These are phyloP conservation scores for Phytophthora melonis DNA, from an alignment of 352 stramenopile species.

Conservation along the genomic window DNA sequence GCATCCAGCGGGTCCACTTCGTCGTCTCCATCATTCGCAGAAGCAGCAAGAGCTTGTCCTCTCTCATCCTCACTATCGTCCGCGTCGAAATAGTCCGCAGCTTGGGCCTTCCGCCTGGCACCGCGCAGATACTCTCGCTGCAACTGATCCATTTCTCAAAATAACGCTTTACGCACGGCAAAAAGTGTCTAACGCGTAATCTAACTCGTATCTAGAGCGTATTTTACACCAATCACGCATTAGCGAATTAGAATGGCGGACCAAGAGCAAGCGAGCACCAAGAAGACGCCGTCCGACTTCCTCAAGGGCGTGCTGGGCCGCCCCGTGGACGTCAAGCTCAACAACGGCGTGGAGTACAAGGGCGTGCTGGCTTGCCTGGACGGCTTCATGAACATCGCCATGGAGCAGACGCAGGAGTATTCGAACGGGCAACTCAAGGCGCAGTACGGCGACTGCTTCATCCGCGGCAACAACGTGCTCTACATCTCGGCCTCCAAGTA, in stretches of 20 bases:
- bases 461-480: conserved; percentile 99
- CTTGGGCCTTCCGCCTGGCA: conserved; percentile 59
- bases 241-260: conserved; percentile 43
- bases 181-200: conserved; percentile 7
- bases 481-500: conserved; percentile 90
- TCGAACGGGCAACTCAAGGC: conserved; percentile 98
- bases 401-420: conserved; percentile 99
- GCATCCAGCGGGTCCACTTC: conserved; percentile 88
- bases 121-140: conserved; percentile 69
- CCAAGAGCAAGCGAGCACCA: conserved; percentile 45
- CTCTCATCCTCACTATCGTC: conserved; percentile 54
- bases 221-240: conserved; percentile 27
- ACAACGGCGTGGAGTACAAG: conserved; percentile 99
- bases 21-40: conserved; percentile 30
- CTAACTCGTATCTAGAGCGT: neutral
- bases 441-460: conserved; percentile 99
- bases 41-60: neutral
- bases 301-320: conserved; percentile 94
- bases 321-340: conserved; percentile 98
- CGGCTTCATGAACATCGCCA: conserved; percentile 99
- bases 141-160: conserved; percentile 48
- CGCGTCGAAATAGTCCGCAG: conserved; percentile 75
- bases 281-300: conserved; percentile 93
- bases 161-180: neutral
- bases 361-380: conserved; percentile 99